A percentile compares a stretch with the other conserved stretches of the same genome.
Conservation (phyloP, 805 yeast species). For the Phaffomyces thermotolerans region DNA sequence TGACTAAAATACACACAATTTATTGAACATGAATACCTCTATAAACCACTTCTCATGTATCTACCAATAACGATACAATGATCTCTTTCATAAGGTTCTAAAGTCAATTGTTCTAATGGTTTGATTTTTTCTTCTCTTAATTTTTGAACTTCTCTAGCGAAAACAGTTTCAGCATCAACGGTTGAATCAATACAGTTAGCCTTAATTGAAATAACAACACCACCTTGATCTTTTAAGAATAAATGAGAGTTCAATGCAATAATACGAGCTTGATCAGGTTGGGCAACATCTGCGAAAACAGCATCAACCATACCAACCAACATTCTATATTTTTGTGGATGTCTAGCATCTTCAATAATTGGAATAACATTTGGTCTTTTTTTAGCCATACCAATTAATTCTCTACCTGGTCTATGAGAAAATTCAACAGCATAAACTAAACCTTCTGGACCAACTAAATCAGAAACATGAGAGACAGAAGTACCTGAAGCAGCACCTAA, state of each 20-base stretch:
- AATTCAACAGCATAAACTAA: slow-evolving; percentile 98
- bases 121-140: slow-evolving; percentile 98
- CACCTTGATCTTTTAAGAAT: slow-evolving; percentile 97
- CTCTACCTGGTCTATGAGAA: slow-evolving; percentile 99
- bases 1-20: slow-evolving; percentile 9
- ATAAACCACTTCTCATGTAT: slow-evolving; percentile 83
- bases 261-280: slow-evolving; percentile 99
- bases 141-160: slow-evolving; percentile 98
- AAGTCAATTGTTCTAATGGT: slow-evolving; percentile 96
- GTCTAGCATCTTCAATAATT: slow-evolving; percentile 99
- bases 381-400: slow-evolving; percentile 98
- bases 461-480: slow-evolving; percentile 96
- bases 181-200: slow-evolving; percentile 99
- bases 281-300: slow-evolving; percentile 99
- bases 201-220: slow-evolving; percentile 97
- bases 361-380: slow-evolving; percentile 99
- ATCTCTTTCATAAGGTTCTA: slow-evolving; percentile 99
- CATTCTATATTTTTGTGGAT: slow-evolving; percentile 99
- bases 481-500: slow-evolving; percentile 99
- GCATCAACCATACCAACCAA: slow-evolving; percentile 97
- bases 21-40: slow-evolving; percentile 5
- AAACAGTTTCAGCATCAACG: slow-evolving; percentile 98
- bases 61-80: slow-evolving; percentile 98
- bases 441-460: slow-evolving; percentile 98
- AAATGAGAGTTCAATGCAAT: slow-evolving; percentile 96